Conservation (phyloP, 2,329 filamentous ascomycete genomes). For the Cladosporium velox region DNA sequence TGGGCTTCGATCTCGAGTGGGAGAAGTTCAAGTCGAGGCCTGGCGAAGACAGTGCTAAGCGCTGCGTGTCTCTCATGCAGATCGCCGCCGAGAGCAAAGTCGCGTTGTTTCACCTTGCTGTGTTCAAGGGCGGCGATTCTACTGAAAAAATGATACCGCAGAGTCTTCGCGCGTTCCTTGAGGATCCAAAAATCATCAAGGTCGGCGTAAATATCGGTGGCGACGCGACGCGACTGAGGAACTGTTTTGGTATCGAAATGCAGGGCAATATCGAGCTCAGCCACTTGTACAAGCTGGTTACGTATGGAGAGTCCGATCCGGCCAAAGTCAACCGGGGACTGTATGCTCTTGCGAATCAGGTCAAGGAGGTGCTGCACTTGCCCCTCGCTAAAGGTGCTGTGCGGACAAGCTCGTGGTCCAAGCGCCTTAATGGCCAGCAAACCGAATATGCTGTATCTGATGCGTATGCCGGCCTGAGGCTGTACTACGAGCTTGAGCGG, state of each 20-base stretch:
- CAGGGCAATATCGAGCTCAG: conserved; percentile 77
- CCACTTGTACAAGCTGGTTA: conserved; percentile 77
- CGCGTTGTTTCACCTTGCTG: conserved; percentile 77
- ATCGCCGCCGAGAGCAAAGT: conserved; percentile 75
- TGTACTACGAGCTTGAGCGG: conserved; percentile 71
- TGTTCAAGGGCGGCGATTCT: conserved; percentile 46
- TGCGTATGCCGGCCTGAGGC: conserved; percentile 74
- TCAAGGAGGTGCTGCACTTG: conserved; percentile 68
- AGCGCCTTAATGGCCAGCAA: conserved; percentile 63
- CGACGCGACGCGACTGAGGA: conserved; percentile 65
- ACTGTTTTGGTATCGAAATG: conserved; percentile 64
- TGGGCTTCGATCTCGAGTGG: conserved; percentile 96
- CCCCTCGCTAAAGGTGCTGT: conserved; percentile 77
- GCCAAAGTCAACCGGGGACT: conserved; percentile 64
- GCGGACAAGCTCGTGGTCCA: conserved; percentile 73
- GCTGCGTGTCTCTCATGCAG: conserved; percentile 80
- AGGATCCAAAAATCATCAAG: conserved; percentile 70
- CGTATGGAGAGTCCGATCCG: conserved; percentile 58
- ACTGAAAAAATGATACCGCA: conserved; percentile 65
- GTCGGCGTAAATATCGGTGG: conserved; percentile 74
- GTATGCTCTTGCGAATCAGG: conserved; percentile 68
- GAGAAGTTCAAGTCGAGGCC: conserved; percentile 50
- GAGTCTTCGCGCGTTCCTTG: conserved; percentile 69
- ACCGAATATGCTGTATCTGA: conserved; percentile 77
- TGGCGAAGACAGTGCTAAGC: conserved; percentile 51